phyloP scores from a whole-genome alignment of 306 rosid genomes.

The Begonia masoniana region DNA sequence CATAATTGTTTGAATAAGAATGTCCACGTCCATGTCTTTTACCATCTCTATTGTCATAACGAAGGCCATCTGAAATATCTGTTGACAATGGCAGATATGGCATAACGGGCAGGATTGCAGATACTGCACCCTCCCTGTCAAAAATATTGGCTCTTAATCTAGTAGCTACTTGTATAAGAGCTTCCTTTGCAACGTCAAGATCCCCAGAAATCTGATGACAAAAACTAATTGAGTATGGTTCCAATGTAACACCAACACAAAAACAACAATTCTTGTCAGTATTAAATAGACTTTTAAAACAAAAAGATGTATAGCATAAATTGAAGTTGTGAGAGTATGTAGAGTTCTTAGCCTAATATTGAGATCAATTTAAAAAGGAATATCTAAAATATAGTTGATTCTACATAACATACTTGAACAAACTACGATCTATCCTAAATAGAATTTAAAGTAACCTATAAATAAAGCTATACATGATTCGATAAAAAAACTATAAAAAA shows the following conservation, averaged over 20 bases:
- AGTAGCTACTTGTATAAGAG: constrained; percentile 84
- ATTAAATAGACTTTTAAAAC: background rate
- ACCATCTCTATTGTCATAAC: constrained; percentile 70
- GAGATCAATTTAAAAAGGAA: too few relatives aligned
- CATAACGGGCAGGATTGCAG: constrained; percentile 68
- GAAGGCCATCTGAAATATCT: constrained; percentile 52
- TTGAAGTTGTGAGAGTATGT: too few relatives aligned
- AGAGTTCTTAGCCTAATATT: too few relatives aligned
- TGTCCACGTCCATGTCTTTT: constrained; percentile 85
- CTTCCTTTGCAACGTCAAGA: constrained; percentile 89
- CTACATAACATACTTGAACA: too few relatives aligned
- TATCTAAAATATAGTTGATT: too few relatives aligned
- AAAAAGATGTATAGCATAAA: background rate
- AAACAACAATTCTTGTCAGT: too few relatives aligned
- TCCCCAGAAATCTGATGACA: constrained; percentile 73
- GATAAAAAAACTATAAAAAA: too few relatives aligned
- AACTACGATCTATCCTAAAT: too few relatives aligned
- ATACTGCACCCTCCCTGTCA: constrained; percentile 84
- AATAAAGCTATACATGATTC: too few relatives aligned
- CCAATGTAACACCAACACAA: constrained; percentile 8
- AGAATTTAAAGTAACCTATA: too few relatives aligned
- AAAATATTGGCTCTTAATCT: constrained; percentile 84
- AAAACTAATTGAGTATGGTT: constrained; percentile 1
- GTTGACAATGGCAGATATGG: constrained; percentile 77
- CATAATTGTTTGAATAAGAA: constrained; percentile 67